These are phyloP conservation scores for Barbarea vulgaris DNA, from an alignment of 345 rosid species.

Conservation along the genomic window DNA sequence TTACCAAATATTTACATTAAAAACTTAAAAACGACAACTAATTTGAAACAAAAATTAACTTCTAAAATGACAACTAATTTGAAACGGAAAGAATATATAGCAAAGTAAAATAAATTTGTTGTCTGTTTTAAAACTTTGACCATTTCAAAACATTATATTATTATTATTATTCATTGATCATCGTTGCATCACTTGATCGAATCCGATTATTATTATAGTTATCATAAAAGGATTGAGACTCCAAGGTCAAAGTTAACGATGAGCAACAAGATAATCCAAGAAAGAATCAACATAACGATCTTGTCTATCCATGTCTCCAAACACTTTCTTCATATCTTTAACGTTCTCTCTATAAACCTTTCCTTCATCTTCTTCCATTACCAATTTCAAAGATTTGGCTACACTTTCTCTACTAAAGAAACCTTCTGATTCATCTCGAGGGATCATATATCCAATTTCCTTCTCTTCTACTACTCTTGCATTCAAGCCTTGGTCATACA, in stretches of 20 bases:
- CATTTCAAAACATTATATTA: not conserved
- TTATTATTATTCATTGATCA: not conserved
- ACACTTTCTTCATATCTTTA: constrained; percentile 38
- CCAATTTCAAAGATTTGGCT: constrained; percentile 39
- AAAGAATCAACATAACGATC: constrained; percentile 28
- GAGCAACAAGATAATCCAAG: constrained; percentile 6
- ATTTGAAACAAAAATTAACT: too few species aligned
- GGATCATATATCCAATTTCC: constrained; percentile 36
- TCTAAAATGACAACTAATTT: too few species aligned
- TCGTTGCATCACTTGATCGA: not conserved
- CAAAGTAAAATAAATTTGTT: not conserved
- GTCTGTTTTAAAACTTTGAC: not conserved
- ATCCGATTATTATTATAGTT: not conserved
- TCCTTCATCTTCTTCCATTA: constrained; percentile 45
- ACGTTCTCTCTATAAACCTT: constrained; percentile 44
- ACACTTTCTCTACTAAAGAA: constrained; percentile 38
- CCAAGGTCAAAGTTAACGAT: not conserved
- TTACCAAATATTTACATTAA: too few species aligned
- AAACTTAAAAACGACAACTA: too few species aligned
- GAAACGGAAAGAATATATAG: too few species aligned
- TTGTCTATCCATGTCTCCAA: constrained; percentile 33
- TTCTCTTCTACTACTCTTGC: constrained; percentile 40
- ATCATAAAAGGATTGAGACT: not conserved
- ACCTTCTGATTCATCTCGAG: constrained; percentile 37
- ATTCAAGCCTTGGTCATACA: constrained; percentile 44